These are phyloP conservation scores for Tetrapisispora namnaoensis DNA, from an alignment of 805 yeast species.

Conservation along the genomic window DNA sequence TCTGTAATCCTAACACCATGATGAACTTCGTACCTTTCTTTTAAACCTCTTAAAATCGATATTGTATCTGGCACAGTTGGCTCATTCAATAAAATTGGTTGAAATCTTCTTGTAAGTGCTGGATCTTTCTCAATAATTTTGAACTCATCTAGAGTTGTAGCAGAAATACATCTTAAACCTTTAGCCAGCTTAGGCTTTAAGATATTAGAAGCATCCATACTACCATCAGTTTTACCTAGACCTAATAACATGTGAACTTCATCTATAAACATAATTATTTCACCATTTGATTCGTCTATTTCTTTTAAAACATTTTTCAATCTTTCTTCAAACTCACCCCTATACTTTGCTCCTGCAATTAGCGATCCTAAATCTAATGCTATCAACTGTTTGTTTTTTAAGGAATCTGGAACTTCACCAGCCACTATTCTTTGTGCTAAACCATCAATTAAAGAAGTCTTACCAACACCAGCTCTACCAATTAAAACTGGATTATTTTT, in stretches of 20 bases:
- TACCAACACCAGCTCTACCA: constrained; percentile 97
- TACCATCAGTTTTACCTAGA: constrained; percentile 86
- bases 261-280: constrained; percentile 75
- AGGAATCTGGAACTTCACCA: constrained; percentile 90
- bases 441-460: constrained; percentile 94
- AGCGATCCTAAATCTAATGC: constrained; percentile 81
- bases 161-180: constrained; percentile 92
- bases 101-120: constrained; percentile 89
- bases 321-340: constrained; percentile 95
- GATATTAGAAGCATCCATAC: constrained; percentile 90
- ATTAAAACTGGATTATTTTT: constrained; percentile 92
- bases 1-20: constrained; percentile 95
- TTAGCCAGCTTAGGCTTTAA: constrained; percentile 90
- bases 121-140: constrained; percentile 94
- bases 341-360: constrained; percentile 88
- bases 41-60: constrained; percentile 83
- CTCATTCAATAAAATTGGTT: constrained; percentile 75
- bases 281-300: constrained; percentile 67
- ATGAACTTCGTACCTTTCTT: constrained; percentile 91
- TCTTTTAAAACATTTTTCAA: constrained; percentile 73
- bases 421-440: constrained; percentile 85
- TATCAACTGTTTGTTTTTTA: constrained; percentile 76
- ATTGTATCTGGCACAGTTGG: constrained; percentile 89
- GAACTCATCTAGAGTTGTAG: constrained; percentile 91
- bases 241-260: constrained; percentile 87